A percentile compares a stretch with the other conserved stretches of the same genome.
These are phyloP conservation scores for Neodidymelliopsis sp. DNA, from an alignment of 2,329 filamentous ascomycete species.

Conservation along the genomic window DNA sequence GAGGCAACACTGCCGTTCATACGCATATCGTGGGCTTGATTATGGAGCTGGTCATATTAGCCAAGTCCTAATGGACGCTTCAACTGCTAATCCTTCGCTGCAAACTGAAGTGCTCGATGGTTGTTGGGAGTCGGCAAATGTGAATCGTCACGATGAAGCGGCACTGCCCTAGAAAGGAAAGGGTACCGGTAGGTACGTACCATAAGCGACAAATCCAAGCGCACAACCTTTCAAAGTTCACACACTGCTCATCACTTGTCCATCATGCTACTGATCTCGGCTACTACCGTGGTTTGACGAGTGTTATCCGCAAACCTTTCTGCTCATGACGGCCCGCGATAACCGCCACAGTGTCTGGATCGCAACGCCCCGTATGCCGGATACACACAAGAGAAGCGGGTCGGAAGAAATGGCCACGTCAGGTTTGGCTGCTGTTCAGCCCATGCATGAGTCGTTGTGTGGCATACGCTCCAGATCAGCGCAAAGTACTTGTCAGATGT, in stretches of 20 bases:
- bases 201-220: conserved; percentile 11
- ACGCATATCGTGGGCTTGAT: too few species aligned
- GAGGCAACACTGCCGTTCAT: too few species aligned
- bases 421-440: conserved; percentile 26
- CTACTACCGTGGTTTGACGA: conserved; percentile 12
- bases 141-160: too few species aligned
- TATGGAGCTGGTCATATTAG: too few species aligned
- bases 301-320: conserved; percentile 9
- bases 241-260: conserved; percentile 5
- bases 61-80: too few species aligned
- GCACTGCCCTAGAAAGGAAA: conserved; percentile 10
- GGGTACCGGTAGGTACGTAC: too few species aligned
- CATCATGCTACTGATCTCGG: conserved; percentile 14
- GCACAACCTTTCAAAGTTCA: conserved; percentile 5
- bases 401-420: conserved; percentile 32
- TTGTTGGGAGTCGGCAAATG: too few species aligned
- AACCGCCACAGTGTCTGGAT: conserved; percentile 17
- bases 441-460: conserved; percentile 24
- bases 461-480: conserved; percentile 30
- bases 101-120: too few species aligned
- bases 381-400: conserved; percentile 22
- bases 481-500: conserved; percentile 35
- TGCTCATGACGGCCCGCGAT: conserved; percentile 7
- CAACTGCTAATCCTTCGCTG: too few species aligned
- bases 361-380: conserved; percentile 9